These are phyloP conservation scores for Sclerotinia nivalis DNA, from an alignment of 2,329 filamentous ascomycete genomes.

Conservation along the genomic window DNA sequence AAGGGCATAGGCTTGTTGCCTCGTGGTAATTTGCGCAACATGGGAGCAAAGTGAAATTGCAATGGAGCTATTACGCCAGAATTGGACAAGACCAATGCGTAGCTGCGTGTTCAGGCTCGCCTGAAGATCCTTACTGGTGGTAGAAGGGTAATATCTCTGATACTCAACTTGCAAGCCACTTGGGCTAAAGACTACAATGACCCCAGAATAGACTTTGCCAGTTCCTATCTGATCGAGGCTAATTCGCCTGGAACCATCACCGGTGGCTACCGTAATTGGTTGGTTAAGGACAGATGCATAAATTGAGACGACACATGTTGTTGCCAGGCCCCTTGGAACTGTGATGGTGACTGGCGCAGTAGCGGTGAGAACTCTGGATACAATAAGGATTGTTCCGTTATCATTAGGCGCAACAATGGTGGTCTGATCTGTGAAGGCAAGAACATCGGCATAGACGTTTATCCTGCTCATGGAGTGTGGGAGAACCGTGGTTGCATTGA, in stretches of 20 bases:
- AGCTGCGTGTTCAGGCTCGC: conserved; percentile 11
- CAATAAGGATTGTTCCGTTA: not conserved
- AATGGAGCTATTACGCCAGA: conserved; percentile 13
- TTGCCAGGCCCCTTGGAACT: not conserved
- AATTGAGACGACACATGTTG: conserved; percentile 10
- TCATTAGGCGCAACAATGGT: conserved; percentile 4
- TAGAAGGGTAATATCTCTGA: conserved; percentile 6
- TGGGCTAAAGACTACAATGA: conserved; percentile 5
- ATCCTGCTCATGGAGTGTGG: conserved; percentile 10
- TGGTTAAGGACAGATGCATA: conserved; percentile 2
- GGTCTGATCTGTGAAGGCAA: conserved; percentile 1
- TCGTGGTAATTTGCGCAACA: not conserved
- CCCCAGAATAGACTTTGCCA: not conserved
- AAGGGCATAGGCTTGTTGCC: conserved; percentile 9
- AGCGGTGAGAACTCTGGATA: conserved; percentile 4
- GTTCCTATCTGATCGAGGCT: conserved; percentile 7
- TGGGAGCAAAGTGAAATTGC: conserved; percentile 11
- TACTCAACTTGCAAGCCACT: conserved; percentile 7
- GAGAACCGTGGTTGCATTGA: not conserved
- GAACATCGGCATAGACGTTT: conserved; percentile 1
- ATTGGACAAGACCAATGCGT: conserved; percentile 1
- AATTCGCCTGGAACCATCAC: not conserved
- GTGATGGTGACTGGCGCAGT: conserved; percentile 9
- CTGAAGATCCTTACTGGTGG: conserved; percentile 12
- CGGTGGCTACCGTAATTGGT: conserved; percentile 3